phyloP scores from a whole-genome alignment of 2,329 filamentous ascomycete species.

The Massarina eburnea region DNA sequence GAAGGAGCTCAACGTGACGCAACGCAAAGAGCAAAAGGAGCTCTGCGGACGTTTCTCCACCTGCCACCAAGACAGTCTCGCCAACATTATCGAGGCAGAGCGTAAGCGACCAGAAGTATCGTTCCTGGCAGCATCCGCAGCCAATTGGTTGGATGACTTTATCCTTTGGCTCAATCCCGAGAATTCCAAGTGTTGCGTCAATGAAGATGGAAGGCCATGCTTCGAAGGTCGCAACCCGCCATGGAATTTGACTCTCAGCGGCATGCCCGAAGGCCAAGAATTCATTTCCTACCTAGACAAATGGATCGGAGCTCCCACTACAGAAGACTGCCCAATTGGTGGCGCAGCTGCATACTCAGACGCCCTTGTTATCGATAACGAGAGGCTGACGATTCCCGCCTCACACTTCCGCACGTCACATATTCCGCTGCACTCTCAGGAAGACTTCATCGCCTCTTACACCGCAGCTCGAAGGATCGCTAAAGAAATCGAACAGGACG shows the following conservation, averaged over 20 bases:
- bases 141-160: slow-evolving; percentile 97
- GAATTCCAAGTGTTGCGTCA: slow-evolving; percentile 69
- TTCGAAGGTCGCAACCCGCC: slow-evolving; percentile 75
- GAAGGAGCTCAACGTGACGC: slow-evolving; percentile 74
- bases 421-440: slow-evolving; percentile 80
- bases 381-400: slow-evolving; percentile 69
- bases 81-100: slow-evolving; percentile 91
- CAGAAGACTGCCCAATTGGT: slow-evolving; percentile 81
- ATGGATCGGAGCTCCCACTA: slow-evolving; percentile 80
- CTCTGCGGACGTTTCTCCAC: slow-evolving; percentile 90
- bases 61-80: slow-evolving; percentile 79
- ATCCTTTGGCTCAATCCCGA: slow-evolving; percentile 91
- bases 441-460: slow-evolving; percentile 92
- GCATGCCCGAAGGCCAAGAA: slow-evolving; percentile 92
- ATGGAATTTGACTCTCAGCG: slow-evolving; percentile 86
- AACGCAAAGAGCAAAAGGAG: slow-evolving; percentile 75
- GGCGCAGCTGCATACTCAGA: slow-evolving; percentile 85
- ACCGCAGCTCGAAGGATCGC: slow-evolving; percentile 86
- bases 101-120: slow-evolving; percentile 85
- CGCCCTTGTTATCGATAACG: slow-evolving; percentile 75
- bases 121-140: slow-evolving; percentile 83
- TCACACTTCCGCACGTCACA: slow-evolving; percentile 93
- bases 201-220: slow-evolving; percentile 66
- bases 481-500: slow-evolving; percentile 68
- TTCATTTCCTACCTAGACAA: slow-evolving; percentile 83